Evolutionary conservation across 192 early-diverging fungal species (phyloP), one percentile per base, ranked within the genome.

Genomic region (Phlyctochytrium planicorne): DNA sequence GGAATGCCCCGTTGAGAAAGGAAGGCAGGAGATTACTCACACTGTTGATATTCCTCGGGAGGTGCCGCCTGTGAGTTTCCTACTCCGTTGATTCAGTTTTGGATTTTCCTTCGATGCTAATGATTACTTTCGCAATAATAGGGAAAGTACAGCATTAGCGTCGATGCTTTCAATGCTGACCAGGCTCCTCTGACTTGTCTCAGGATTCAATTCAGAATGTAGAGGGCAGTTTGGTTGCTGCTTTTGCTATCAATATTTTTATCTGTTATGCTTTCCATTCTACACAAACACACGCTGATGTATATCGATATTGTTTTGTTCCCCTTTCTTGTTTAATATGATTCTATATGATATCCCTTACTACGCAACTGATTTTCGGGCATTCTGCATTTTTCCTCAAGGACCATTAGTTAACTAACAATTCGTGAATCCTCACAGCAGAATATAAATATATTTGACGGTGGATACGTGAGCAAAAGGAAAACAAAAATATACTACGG

Each of bases 1-100:
- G 47, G 62, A 69, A 36, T 83, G 81, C 64, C 81, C 81, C 59
- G 60, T 83, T n/a, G 77, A 80, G 70, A 65, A 78, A 72, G 81
- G 81, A 30, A 57, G 60, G 34, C 52, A 76, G n/a, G 66, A 76
- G 30, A 70, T 83, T 52, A 62, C 62, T 31, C 65, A 71, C 57
- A 68, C 70, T 16, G 75, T 81, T 3, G 74, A 83, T 60, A 67
- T 80, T 37, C 81, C 81, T 0, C 34, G 62, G n/a, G 78, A 83
- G 59, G 60, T 80, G 16, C 81, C 81, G 16, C 78, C 81, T 33
- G 81, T 83, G 53, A 59, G 75, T 66, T 23, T 52, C 27, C 17
- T 0, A 0, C 30, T 25, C 60, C 60, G 36, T 14, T 55, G 29
- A 30, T 76, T 12, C 34, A 12, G 10, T 35, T 63, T 0, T 1